phyloP scores from a whole-genome alignment of 1,139 yeast genomes.

The Diutina mesorugosa region DNA sequence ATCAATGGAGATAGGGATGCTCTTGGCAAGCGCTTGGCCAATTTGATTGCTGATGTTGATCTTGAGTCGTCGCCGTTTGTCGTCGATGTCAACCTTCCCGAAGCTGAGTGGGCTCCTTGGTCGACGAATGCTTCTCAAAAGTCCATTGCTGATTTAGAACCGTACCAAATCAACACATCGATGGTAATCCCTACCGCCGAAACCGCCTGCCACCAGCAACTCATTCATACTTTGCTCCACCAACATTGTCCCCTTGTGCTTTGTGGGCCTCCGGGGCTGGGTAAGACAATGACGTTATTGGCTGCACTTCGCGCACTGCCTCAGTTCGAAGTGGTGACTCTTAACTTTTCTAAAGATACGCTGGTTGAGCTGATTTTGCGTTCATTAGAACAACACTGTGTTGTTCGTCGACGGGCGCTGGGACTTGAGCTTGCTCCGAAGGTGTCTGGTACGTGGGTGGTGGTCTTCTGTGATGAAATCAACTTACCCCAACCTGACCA shows the following conservation, averaged over 20 bases:
- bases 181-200: constrained; percentile 71
- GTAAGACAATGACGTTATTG: constrained; percentile 85
- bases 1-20: not conserved
- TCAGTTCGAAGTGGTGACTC: constrained; percentile 45
- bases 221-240: constrained; percentile 44
- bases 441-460: constrained; percentile 57
- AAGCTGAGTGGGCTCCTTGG: constrained; percentile 40
- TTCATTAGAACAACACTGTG: constrained; percentile 64
- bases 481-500: constrained; percentile 65
- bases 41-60: not conserved
- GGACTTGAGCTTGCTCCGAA: constrained; percentile 47
- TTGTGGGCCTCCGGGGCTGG: constrained; percentile 98
- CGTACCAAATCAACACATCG: constrained; percentile 54
- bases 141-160: constrained; percentile 33
- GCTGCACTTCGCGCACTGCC: constrained; percentile 52
- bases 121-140: constrained; percentile 24
- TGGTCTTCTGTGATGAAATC: constrained; percentile 85
- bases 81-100: constrained; percentile 25
- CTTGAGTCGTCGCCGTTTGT: not conserved
- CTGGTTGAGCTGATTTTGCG: constrained; percentile 48
- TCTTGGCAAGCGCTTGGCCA: not conserved
- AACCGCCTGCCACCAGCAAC: constrained; percentile 53
- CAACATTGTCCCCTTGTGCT: constrained; percentile 54
- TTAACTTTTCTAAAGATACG: constrained; percentile 81
- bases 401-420: constrained; percentile 34